Base-by-base conservation (phyloP, 2,329 filamentous ascomycete species). In the Leptosphaerulina australis region DNA sequence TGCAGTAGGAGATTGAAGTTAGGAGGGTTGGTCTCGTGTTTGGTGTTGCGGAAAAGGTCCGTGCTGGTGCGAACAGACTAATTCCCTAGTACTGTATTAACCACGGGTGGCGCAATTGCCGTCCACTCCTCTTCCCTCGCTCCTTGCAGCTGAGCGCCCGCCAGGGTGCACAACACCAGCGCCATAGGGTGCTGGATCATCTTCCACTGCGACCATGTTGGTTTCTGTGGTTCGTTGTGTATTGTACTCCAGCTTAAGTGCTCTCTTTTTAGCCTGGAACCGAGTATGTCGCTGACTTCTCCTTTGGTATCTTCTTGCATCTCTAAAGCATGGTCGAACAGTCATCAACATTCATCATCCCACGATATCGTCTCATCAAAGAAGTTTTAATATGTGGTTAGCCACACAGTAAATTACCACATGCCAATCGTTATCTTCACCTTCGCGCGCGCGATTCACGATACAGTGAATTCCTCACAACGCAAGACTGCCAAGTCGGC, bases 401-500 rank as follows among this genome's bases (percentile, higher is more conserved):
- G 8, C 12, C 14, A 29, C 11, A 18, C 11, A 14, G 14, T 8
- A 39, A 14, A 5, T 4, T 15, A 22, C 29, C 17, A 28, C 25
- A 43, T 51, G 21, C 41, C 48, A 43, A 51, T 43, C 25, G 48
- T 40, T 35, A n/a, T 30, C 25, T 15, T 31, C 20, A 18, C 17
- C 43, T 37, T 36, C 41, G 31, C 34, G 46, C 30, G 30, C 48
- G 36, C 41, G 25, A 51, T 18, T 51, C 48, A 37, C 26, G 33
- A 28, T 24, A 21, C 36, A 30, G 37, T 17, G 29, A 28, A 22
- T 9, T 31, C 29, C 28, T 25, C 25, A 20, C 33, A n/a, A 45
- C 17, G 48, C 48, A 43, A 36, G 31, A 46, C 29, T 21, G 48
- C 41, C 41, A 43, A 51, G 41, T 36, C 43, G 43, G 48, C 36